Evolutionary conservation across 1,139 yeast species (phyloP).

Genomic region (Geotrichum fermentans): DNA sequence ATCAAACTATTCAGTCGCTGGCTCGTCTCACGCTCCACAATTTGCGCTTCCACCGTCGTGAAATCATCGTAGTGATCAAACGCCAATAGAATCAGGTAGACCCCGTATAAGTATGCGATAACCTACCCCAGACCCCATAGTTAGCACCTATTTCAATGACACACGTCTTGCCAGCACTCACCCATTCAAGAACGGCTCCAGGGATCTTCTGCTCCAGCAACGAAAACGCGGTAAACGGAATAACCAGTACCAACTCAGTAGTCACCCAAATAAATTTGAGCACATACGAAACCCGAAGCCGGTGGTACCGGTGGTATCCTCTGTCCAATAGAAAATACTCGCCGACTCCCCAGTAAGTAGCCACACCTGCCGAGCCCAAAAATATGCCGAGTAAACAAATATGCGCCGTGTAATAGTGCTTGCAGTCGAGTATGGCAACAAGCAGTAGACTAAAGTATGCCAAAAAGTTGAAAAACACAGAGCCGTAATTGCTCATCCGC

Average conservation of each 20-base stretch:
- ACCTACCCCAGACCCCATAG: neutral
- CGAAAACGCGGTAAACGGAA: slow-evolving; percentile 19
- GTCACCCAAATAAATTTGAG: slow-evolving; percentile 19
- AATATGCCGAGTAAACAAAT: slow-evolving; percentile 16
- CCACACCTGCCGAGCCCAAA: slow-evolving; percentile 18
- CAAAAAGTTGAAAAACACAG: slow-evolving; percentile 12
- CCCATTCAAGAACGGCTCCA: slow-evolving; percentile 22
- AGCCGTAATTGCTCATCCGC: slow-evolving; percentile 14
- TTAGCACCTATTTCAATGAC: neutral
- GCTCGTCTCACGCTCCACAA: slow-evolving; percentile 10
- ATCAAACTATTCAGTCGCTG: slow-evolving; percentile 13
- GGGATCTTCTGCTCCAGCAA: slow-evolving; percentile 13
- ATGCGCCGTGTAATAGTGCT: slow-evolving; percentile 14
- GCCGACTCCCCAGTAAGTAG: slow-evolving; percentile 17
- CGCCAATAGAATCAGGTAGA: slow-evolving; percentile 16
- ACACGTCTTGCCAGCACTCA: neutral
- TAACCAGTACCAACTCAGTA: slow-evolving; percentile 15
- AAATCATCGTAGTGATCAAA: slow-evolving; percentile 14
- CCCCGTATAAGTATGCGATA: slow-evolving; percentile 19
- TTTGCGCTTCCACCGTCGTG: neutral
- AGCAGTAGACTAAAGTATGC: slow-evolving; percentile 18
- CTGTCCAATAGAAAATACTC: slow-evolving; percentile 18
- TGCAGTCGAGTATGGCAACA: slow-evolving; percentile 19
- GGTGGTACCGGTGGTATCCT: slow-evolving; percentile 12
- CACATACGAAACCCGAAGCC: slow-evolving; percentile 18